Conservation (phyloP, 1,139 yeast species). For the Pichia sp. region DNA sequence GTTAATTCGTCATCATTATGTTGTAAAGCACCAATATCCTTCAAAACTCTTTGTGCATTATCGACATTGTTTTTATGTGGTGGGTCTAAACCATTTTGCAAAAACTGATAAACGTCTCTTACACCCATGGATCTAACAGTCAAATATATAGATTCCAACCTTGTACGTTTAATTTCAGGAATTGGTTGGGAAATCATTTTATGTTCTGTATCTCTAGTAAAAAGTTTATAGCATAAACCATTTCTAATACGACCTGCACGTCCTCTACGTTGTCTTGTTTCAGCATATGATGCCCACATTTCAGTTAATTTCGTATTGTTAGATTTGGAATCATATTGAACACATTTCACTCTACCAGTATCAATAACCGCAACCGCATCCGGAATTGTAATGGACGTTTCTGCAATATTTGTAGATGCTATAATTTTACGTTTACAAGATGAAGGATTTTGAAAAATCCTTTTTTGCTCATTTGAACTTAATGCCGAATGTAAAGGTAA, state of each 20-base stretch:
- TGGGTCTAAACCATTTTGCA: slow-evolving; percentile 74
- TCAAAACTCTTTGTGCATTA: slow-evolving; percentile 56
- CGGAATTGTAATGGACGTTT: slow-evolving; percentile 66
- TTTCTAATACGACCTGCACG: slow-evolving; percentile 94
- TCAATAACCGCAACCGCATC: slow-evolving; percentile 93
- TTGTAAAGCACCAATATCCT: slow-evolving; percentile 67
- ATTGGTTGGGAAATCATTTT: slow-evolving; percentile 67
- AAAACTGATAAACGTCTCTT: slow-evolving; percentile 58
- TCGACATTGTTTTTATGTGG: slow-evolving; percentile 57
- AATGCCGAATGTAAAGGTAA: slow-evolving; percentile 87
- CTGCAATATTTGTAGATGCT: slow-evolving; percentile 80
- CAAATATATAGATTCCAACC: slow-evolving; percentile 75
- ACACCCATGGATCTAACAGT: slow-evolving; percentile 89
- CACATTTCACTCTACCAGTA: slow-evolving; percentile 76
- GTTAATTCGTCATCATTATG: slow-evolving; percentile 47
- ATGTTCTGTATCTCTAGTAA: slow-evolving; percentile 54
- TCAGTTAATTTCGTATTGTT: slow-evolving; percentile 72
- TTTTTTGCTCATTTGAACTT: slow-evolving; percentile 73
- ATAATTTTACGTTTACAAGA: slow-evolving; percentile 63
- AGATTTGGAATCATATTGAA: slow-evolving; percentile 59
- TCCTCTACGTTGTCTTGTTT: slow-evolving; percentile 89
- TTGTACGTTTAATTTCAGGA: slow-evolving; percentile 83
- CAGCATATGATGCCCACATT: slow-evolving; percentile 86
- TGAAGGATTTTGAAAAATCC: slow-evolving; percentile 56
- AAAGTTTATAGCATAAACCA: slow-evolving; percentile 79